Conservation (phyloP, 2,329 filamentous ascomycete species). For the Ophiostoma angusticollis region DNA sequence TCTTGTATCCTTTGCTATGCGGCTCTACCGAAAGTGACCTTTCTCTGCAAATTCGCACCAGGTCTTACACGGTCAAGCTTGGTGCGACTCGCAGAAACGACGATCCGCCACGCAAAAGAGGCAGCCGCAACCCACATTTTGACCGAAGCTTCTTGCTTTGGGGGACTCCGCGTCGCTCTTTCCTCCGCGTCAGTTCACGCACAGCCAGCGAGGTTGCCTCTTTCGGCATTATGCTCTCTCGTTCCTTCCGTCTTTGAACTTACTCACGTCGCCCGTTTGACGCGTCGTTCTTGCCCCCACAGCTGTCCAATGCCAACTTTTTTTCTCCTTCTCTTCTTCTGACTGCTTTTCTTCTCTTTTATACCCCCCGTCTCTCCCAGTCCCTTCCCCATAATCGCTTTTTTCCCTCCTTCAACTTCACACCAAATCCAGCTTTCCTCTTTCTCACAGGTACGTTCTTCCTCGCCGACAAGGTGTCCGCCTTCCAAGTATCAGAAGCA, state of each 20-base stretch:
- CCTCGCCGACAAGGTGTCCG: no score
- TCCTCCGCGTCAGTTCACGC: neutral
- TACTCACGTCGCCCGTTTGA: neutral
- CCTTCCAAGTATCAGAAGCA: no score
- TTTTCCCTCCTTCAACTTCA: slow-evolving; percentile 1
- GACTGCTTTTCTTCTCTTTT: neutral
- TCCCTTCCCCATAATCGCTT: no score
- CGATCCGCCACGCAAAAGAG: neutral
- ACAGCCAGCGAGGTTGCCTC: neutral
- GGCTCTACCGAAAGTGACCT: neutral
- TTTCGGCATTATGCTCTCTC: neutral
- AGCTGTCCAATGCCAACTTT: neutral
- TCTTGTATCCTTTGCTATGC: no score
- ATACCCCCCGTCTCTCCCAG: neutral
- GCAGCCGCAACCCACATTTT: no score
- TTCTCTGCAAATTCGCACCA: slow-evolving; percentile 1
- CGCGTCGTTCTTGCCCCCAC: neutral
- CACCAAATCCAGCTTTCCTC: neutral
- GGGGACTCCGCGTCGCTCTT: neutral
- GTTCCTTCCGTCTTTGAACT: neutral
- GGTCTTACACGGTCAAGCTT: no score
- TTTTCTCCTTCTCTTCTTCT: neutral
- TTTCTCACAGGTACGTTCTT: neutral
- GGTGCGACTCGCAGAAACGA: no score
- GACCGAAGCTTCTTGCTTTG: no score